Evolutionary conservation across 176 grass and related monocot species (phyloP).

Genomic region (Lolium multiflorum): DNA sequence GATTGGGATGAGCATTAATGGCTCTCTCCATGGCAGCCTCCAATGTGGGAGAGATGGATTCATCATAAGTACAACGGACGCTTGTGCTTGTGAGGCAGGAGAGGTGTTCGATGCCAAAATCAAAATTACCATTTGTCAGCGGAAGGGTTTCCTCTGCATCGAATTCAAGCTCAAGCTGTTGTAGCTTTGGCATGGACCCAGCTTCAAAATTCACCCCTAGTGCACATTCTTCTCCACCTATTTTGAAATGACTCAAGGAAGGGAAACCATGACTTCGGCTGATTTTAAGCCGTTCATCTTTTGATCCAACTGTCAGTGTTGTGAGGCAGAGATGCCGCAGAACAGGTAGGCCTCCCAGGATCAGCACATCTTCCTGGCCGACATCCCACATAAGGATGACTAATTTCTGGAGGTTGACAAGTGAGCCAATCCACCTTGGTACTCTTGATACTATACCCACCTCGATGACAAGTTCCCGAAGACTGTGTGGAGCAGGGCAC

Average conservation of each 20-base stretch:
- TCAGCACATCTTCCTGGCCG: not conserved
- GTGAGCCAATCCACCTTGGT: slow-evolving; percentile 11
- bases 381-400: not conserved
- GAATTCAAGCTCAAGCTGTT: not conserved
- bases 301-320: not conserved
- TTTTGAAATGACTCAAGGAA: not conserved
- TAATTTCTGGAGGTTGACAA: slow-evolving; percentile 9
- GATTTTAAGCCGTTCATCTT: not conserved
- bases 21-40: not conserved
- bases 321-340: not conserved
- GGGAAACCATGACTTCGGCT: not conserved
- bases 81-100: not conserved
- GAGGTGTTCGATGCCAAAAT: slow-evolving; percentile 1
- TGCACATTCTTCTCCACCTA: not conserved
- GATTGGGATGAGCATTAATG: not conserved
- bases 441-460: not conserved
- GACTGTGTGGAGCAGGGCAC: not conserved
- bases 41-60: not conserved
- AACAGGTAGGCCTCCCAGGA: slow-evolving; percentile 14
- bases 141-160: not conserved
- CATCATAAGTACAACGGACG: not conserved
- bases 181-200: slow-evolving; percentile 3
- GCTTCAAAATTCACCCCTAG: not conserved
- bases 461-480: not conserved
- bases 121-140: slow-evolving; percentile 2